These are phyloP conservation scores for Penicillium sp. DNA, from an alignment of 2,329 filamentous ascomycete genomes.

Conservation along the genomic window DNA sequence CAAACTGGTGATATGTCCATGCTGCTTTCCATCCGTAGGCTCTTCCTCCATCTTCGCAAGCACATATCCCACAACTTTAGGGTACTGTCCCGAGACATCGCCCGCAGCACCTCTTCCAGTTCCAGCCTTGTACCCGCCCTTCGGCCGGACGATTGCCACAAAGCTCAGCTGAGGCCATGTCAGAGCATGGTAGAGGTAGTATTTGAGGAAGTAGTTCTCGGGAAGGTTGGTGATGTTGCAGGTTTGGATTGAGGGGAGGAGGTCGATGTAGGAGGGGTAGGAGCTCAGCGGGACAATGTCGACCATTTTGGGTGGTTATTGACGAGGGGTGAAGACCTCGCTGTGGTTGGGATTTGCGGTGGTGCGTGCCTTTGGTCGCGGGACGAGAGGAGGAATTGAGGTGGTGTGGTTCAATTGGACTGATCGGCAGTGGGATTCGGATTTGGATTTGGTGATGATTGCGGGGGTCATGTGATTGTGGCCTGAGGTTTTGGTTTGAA, in stretches of 20 bases:
- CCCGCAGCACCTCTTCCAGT: conserved; percentile 19
- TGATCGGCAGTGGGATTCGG: neutral
- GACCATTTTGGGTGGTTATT: conserved; percentile 42
- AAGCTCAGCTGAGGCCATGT: conserved; percentile 98
- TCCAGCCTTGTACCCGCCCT: conserved; percentile 70
- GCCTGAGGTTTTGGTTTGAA: neutral
- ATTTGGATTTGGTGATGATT: neutral
- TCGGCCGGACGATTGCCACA: conserved; percentile 88
- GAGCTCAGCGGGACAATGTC: conserved; percentile 50
- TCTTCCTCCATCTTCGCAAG: conserved; percentile 99
- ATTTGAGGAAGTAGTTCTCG: conserved; percentile 99
- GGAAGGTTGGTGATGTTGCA: conserved; percentile 98
- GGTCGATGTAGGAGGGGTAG: conserved; percentile 68
- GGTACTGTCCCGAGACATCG: conserved; percentile 59
- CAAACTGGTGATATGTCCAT: conserved; percentile 94
- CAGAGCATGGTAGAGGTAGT: conserved; percentile 98
- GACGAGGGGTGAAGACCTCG: neutral
- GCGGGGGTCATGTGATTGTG: conserved; percentile 2
- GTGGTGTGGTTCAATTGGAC: neutral
- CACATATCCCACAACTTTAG: conserved; percentile 98
- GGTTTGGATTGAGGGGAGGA: conserved; percentile 86
- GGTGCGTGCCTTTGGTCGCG: neutral
- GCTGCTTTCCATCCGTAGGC: conserved; percentile 81
- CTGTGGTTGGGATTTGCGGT: neutral
- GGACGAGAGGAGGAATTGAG: neutral